These are phyloP conservation scores for Phaffomyces thermotolerans DNA, from an alignment of 805 yeast genomes.

Conservation along the genomic window DNA sequence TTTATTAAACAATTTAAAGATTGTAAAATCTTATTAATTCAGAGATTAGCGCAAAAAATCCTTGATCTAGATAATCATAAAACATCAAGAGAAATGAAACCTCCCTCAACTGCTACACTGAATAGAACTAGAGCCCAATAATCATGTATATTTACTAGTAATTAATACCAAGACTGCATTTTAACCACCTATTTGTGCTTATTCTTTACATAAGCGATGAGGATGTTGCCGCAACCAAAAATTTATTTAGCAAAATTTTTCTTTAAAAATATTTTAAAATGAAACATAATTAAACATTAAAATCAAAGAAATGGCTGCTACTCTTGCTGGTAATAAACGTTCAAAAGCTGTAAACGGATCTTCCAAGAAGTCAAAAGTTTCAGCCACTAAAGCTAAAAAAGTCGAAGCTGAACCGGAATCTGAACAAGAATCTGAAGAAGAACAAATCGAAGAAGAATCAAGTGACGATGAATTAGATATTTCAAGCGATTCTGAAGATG, in stretches of 20 bases:
- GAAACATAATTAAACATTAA: not conserved
- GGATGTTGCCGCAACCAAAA: conserved; percentile 6
- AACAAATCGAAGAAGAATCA: conserved; percentile 3
- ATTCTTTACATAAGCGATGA: conserved; percentile 5
- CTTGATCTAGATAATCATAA: conserved; percentile 14
- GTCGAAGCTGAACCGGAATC: conserved; percentile 23
- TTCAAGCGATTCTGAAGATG: conserved; percentile 24
- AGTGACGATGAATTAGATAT: conserved; percentile 26
- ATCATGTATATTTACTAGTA: not conserved
- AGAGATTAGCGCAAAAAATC: conserved; percentile 19
- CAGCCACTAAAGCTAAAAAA: conserved; percentile 7
- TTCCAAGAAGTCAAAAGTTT: conserved; percentile 16
- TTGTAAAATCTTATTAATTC: conserved; percentile 12
- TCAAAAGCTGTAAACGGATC: conserved; percentile 4
- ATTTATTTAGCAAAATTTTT: not conserved
- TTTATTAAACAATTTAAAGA: conserved; percentile 7
- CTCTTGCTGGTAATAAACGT: conserved; percentile 12
- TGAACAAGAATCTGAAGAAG: conserved; percentile 8
- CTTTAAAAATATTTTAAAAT: conserved; percentile 1
- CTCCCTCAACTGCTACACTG: conserved; percentile 16
- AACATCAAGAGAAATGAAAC: conserved; percentile 28
- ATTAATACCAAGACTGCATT: no score
- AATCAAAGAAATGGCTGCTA: conserved; percentile 13
- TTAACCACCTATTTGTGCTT: not conserved
- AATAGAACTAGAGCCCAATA: not conserved